phyloP scores from a whole-genome alignment of 2,329 filamentous ascomycete genomes.

The Fusarium musae region DNA sequence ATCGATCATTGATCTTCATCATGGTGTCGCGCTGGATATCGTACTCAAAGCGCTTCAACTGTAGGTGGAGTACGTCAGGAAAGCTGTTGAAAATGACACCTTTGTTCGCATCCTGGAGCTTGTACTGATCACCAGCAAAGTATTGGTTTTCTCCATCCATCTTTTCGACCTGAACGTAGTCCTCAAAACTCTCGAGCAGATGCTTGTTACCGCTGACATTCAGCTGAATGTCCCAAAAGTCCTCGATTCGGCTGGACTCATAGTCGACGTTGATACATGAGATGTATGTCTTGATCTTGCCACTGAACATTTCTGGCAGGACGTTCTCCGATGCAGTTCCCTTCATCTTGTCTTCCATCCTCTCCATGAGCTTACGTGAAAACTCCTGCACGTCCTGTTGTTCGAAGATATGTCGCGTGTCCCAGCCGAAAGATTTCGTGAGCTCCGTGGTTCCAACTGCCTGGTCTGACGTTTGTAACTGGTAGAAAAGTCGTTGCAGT shows the following conservation, averaged over 20 bases:
- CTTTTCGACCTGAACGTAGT: conserved; percentile 96
- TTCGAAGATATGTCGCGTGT: conserved; percentile 96
- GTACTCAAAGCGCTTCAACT: conserved; percentile 98
- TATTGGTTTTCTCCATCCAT: conserved; percentile 99
- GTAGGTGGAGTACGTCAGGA: conserved; percentile 91
- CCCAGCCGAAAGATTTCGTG: conserved; percentile 97
- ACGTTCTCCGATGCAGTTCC: conserved; percentile 91
- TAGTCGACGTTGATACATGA: conserved; percentile 99
- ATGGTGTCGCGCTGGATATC: conserved; percentile 95
- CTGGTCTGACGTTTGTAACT: conserved; percentile 84
- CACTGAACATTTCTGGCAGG: conserved; percentile 90
- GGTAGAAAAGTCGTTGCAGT: conserved; percentile 92
- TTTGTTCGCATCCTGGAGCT: conserved; percentile 95
- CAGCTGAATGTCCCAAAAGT: conserved; percentile 99
- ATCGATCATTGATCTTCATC: conserved; percentile 98
- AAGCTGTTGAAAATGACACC: conserved; percentile 97
- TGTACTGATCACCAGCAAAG: conserved; percentile 87
- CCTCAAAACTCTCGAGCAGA: conserved; percentile 91
- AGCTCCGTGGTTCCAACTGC: conserved; percentile 93
- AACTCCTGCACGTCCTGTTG: conserved; percentile 99
- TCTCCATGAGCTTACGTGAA: conserved; percentile 96
- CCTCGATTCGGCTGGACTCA: conserved; percentile 93
- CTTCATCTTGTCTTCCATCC: conserved; percentile 98
- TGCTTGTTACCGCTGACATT: conserved; percentile 96
- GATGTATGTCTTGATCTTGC: conserved; percentile 98